Base-by-base conservation (phyloP, 2,329 filamentous ascomycete genomes). In the Colletotrichum destructivum region DNA sequence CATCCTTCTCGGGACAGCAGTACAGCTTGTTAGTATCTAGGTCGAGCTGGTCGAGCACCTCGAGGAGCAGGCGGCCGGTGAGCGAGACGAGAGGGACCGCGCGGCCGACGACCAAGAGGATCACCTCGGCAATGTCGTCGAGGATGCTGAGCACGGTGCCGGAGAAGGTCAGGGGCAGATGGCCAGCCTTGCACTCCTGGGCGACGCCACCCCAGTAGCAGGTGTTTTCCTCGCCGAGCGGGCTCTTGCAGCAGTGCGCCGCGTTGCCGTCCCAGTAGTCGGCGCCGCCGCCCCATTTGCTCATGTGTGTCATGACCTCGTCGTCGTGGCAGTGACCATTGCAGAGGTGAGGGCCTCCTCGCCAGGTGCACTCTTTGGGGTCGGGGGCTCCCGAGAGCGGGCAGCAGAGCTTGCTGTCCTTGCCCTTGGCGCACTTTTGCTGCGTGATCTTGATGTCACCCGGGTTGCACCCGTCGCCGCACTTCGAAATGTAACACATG, bases 311-410 rank as follows among this genome's bases (percentile, higher is more conserved):
- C 42, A 77, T 70, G 46, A 81, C 79, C 73, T 83, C 78, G 55
- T 76, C 78, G 54, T 77, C 76, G 51, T 82, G 76, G 57, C 80
- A 82, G 62, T 78, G 77, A 42, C 79, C 77, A 56, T 81, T 81
- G 75, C 79, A 81, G n/a, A 31, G 9, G 72, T 71, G 42, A 26
- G 69, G 72, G 4, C 64, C 73, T 3, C 79, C 81, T 65, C 79
- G 76, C 81, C 78, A 83, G 42, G 62, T 72, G 55, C 81, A 83
- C 15, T 77, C 71, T 3, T 76, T 72, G 1, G 76, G 74, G 52
- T 79, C 74, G 1, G 80, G 81, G 26, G 77, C 76, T 9, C 73
- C 75, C 11, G 76, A 71, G 12, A 81, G 51, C 9, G 80, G 79
- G 72, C 79, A 82, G 68, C 78, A 82, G 40, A 81, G 70, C 13